phyloP scores from a whole-genome alignment of 495 filamentous ascomycete genomes.

The Penicillium canariense region DNA sequence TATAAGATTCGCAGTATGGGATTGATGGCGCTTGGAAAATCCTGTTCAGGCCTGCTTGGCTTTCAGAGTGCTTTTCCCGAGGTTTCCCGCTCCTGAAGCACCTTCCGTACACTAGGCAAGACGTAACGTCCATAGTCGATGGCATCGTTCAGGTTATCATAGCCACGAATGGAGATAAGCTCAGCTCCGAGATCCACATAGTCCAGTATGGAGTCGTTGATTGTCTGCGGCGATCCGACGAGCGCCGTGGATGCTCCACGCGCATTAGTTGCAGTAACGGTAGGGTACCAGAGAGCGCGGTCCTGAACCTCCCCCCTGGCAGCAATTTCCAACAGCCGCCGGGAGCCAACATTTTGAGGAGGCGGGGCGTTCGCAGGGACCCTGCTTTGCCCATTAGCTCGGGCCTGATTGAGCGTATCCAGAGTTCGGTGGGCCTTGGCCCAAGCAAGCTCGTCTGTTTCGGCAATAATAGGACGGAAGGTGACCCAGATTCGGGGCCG shows the following conservation, averaged over 20 bases:
- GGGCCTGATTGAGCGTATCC: constrained; percentile 35
- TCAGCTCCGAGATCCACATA: constrained; percentile 53
- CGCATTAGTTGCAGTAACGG: constrained; percentile 53
- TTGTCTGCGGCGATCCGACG: constrained; percentile 48
- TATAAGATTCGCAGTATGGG: too few species aligned
- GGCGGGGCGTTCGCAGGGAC: constrained; percentile 28
- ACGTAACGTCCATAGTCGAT: constrained; percentile 53
- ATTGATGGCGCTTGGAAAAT: too few species aligned
- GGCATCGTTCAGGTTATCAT: constrained; percentile 54
- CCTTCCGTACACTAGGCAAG: constrained; percentile 44
- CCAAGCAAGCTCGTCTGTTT: constrained; percentile 56
- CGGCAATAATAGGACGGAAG: constrained; percentile 53
- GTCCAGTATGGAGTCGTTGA: constrained; percentile 49
- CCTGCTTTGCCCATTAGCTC: constrained; percentile 30
- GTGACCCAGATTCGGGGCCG: constrained; percentile 55
- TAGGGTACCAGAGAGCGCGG: constrained; percentile 55
- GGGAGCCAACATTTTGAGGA: constrained; percentile 54
- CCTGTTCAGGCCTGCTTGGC: not conserved
- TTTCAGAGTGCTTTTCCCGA: not conserved
- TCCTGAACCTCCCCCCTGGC: constrained; percentile 53
- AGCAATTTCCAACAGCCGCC: constrained; percentile 52
- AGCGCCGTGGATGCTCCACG: constrained; percentile 54
- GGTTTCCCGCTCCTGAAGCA: constrained; percentile 27
- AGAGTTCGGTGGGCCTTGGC: constrained; percentile 49
- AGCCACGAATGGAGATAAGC: constrained; percentile 53